These are phyloP conservation scores for Punica granatum DNA, from an alignment of 345 rosid genomes.

Conservation along the genomic window DNA sequence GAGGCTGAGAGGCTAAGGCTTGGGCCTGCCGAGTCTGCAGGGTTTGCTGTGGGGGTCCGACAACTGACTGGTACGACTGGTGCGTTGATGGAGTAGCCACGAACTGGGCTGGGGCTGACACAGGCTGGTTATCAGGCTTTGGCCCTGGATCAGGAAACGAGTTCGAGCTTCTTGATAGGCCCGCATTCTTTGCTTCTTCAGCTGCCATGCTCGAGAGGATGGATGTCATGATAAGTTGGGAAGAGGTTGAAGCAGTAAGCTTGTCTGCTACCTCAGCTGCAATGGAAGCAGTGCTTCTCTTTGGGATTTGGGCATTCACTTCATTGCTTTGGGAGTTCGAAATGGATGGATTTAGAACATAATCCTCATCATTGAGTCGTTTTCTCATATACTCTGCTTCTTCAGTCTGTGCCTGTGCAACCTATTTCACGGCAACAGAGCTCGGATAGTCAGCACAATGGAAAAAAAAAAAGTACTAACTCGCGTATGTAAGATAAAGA, in stretches of 20 bases:
- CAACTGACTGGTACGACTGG: constrained; percentile 32
- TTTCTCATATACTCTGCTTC: constrained; percentile 67
- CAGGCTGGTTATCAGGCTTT: constrained; percentile 25
- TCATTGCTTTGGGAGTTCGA: constrained; percentile 17
- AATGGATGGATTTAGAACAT: constrained; percentile 26
- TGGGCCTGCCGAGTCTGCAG: constrained; percentile 30
- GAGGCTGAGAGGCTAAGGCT: constrained; percentile 41
- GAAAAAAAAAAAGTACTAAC: no score
- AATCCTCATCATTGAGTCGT: constrained; percentile 50
- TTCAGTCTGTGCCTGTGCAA: constrained; percentile 66
- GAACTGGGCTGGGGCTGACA: constrained; percentile 11
- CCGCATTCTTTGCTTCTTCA: constrained; percentile 70
- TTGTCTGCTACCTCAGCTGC: constrained; percentile 97
- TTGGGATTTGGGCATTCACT: constrained; percentile 44
- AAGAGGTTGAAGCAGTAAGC: constrained; percentile 81
- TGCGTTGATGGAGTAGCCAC: constrained; percentile 33
- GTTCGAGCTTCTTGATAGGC: constrained; percentile 25
- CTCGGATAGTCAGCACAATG: not conserved
- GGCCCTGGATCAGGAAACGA: constrained; percentile 29
- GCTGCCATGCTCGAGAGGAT: constrained; percentile 91
- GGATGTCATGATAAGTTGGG: constrained; percentile 88
- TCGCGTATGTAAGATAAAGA: no score
- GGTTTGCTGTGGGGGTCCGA: constrained; percentile 24
- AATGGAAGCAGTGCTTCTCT: constrained; percentile 72
- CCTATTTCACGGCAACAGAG: constrained; percentile 27